phyloP scores from a whole-genome alignment of 495 filamentous ascomycete genomes.

The Achaetomiella virescens region DNA sequence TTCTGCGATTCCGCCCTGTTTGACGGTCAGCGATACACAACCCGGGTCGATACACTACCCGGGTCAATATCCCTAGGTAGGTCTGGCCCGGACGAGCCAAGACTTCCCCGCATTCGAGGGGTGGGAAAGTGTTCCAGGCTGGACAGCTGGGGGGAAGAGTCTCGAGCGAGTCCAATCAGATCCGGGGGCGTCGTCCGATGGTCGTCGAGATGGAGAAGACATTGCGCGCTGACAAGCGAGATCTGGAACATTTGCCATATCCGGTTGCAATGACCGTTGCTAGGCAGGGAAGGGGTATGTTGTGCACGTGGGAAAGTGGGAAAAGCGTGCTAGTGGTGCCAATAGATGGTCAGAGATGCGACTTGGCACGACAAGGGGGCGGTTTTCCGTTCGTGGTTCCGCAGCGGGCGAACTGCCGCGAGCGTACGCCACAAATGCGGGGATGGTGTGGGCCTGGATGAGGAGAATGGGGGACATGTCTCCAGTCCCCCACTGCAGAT shows the following conservation, averaged over 20 bases:
- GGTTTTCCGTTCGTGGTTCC: not conserved
- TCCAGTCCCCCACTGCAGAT: not conserved
- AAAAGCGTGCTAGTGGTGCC: not conserved
- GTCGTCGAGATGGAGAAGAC: not conserved
- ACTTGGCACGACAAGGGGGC: slow-evolving; percentile 1
- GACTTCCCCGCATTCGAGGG: slow-evolving; percentile 4
- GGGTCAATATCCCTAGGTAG: not conserved
- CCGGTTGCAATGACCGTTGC: slow-evolving; percentile 1
- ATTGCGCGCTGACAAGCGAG: not conserved
- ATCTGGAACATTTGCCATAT: slow-evolving; percentile 3
- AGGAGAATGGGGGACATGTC: not conserved
- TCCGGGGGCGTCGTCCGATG: not conserved
- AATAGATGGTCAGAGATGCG: slow-evolving; percentile 6
- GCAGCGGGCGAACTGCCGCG: slow-evolving; percentile 3
- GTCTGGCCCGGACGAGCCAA: not conserved
- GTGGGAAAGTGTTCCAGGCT: not conserved
- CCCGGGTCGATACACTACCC: not conserved
- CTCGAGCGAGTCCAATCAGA: not conserved
- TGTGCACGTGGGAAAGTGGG: not conserved
- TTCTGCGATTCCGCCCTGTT: not conserved
- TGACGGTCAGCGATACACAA: not conserved
- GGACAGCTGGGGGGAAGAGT: not conserved
- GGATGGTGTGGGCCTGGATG: not conserved
- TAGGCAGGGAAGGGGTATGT: not conserved
- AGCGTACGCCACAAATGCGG: slow-evolving; percentile 4